Base-by-base conservation (phyloP, 805 yeast species). In the Lachancea waltii region DNA sequence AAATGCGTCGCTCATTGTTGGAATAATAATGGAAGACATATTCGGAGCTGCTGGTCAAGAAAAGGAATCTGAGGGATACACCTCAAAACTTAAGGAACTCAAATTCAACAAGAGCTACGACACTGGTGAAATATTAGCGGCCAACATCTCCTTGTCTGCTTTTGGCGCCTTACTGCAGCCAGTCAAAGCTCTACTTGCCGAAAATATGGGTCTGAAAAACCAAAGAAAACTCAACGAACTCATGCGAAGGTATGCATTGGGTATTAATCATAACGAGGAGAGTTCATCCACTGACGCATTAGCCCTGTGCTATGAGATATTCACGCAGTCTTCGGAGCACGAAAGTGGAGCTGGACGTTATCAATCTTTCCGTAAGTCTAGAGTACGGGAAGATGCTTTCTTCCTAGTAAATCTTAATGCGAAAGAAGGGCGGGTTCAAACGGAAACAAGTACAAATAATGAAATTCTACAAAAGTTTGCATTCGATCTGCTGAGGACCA, bases 41-140 rank as follows among this genome's bases (percentile, higher is more conserved):
- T 89, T 92, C 60, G 98, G 98, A 17, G 73, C 81, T 7, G 84
- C 95, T 3, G 95, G 95, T 24, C 82, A 81, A 54, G 97, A 92
- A 53, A 90, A 92, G 56, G 97, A 92, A 47, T 89, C 92, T 4
- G 97, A 87, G 44, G 95, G 87, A 14, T 90, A 92, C 53, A 75
- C 74, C 36, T 79, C 85, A 21, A 78, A 80, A 44, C 84, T 87
- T 78, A 84, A 82, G 50, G 98, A 90, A 65, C 90, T 92, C 24
- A 89, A 86, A 56, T 80, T 77, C 47, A 85, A 85, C 54, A 86
- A 86, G 63, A 81, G 95, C 67, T 83, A 67, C 54, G 97, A 92
- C 49, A 77, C 92, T 4, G 94, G 81, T 19, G 95, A 89, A 61
- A 64, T 86, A 14, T 54, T 90, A 33, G 73, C 95, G 0, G 60